phyloP scores from a whole-genome alignment of 768 basidiomycete species.

The Cystofilobasidium macerans region DNA sequence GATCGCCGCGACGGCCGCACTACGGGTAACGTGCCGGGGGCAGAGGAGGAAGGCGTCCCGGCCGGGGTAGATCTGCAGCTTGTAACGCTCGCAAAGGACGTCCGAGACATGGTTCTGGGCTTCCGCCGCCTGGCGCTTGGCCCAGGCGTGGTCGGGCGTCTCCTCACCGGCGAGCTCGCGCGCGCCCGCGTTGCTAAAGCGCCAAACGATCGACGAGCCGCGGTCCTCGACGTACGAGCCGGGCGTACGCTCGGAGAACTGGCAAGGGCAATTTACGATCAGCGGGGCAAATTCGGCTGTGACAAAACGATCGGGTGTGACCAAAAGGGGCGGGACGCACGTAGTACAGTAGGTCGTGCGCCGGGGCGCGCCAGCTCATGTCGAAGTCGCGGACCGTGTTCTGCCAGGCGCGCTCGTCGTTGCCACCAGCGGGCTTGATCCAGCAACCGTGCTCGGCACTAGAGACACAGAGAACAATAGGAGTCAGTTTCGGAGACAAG shows the following conservation, averaged over 20 bases:
- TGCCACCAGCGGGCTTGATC: conserved; percentile 48
- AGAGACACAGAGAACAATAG: background rate
- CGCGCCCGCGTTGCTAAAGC: conserved; percentile 53
- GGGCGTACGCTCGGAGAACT: conserved; percentile 84
- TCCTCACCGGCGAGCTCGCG: conserved; percentile 31
- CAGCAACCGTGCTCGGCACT: conserved; percentile 84
- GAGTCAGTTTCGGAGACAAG: too few species aligned
- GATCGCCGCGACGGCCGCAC: conserved; percentile 13
- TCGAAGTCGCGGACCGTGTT: conserved; percentile 70
- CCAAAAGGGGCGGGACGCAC: conserved; percentile 43
- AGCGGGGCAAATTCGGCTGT: too few species aligned
- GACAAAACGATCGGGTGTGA: background rate
- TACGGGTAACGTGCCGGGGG: conserved; percentile 16
- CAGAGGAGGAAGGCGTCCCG: conserved; percentile 24
- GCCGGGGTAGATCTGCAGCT: conserved; percentile 27
- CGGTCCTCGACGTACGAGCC: conserved; percentile 75
- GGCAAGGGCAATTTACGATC: too few species aligned
- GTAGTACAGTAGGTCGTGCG: conserved; percentile 72
- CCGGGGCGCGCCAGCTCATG: conserved; percentile 66
- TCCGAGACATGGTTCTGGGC: conserved; percentile 80
- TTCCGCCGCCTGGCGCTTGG: conserved; percentile 72
- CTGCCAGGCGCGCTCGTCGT: conserved; percentile 50
- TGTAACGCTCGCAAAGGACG: conserved; percentile 25
- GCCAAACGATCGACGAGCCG: conserved; percentile 70
- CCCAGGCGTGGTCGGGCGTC: conserved; percentile 62